Evolutionary conservation across 495 filamentous ascomycete species (phyloP), one percentile per base, ranked within the genome.

Genomic region (Neurospora discreta): DNA sequence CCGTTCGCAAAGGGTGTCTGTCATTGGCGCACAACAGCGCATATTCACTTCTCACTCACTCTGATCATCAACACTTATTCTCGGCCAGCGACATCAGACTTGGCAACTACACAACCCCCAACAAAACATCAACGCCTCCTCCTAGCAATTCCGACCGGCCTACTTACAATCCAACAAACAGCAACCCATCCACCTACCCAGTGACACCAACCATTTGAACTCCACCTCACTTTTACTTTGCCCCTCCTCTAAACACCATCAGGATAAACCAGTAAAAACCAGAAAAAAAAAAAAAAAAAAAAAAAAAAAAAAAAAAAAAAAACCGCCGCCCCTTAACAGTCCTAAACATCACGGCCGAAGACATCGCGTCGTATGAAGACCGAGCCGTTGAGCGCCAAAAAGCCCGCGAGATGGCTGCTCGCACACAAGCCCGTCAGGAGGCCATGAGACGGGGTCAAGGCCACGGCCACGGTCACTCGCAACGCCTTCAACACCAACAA

Each of bases 301-400:
- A 4, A 36, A 36, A 36, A 36, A 36, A 36, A 5, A 36, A 6
- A 36, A 5, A 36, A 36, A 6, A 5, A 36, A 36, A 36, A 36
- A 5, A 36, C 71, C 92, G 93, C 76, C 90, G 92, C 42, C 89
- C 91, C 68, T 90, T 92, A 3, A 96, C 93, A 6, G 85, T 89
- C 38, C 91, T 96, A 73, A 86, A 88, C 69, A 85, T 96, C 43
- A 95, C 92, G 0, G 83, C 89, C 11, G 92, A 95, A 80, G 93
- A 96, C 77, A 80, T 95, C 44, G 86, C 89, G 36, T 84, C 88
- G 58, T 94, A 93, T 80, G 92, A 94, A 82, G 91, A 95, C 75
- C 76, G 81, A 6, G 78, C 82, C 33, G 79, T 73, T 8, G 80
- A 79, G 15, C 80, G 80, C 10, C 65, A 70, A 39, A 73, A 73